Evolutionary conservation across 2,329 filamentous ascomycete species (phyloP), one percentile per base, ranked within the genome.

Genomic region (Bertia moriformis): DNA sequence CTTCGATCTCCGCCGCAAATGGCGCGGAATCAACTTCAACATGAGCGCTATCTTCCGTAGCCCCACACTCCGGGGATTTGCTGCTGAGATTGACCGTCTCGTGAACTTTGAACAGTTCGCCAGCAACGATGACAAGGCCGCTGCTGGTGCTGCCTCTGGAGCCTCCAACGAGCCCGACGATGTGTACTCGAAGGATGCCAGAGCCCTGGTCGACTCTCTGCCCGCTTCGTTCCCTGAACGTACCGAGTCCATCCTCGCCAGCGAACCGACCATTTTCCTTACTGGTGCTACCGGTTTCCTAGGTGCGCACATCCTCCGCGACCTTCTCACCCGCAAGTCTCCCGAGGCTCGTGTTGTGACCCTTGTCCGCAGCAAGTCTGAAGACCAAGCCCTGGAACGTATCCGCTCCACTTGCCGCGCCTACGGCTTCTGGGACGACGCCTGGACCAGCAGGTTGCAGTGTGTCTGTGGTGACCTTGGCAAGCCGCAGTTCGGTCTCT

Each of bases 241-340:
- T 24, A 29, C 24, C 46, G 3, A 35, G 50, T 13, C 46, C 55
- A 12, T 48, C 56, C 44, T 43, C 57, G 41, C 42, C 62, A 43
- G 37, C 49, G 45, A 30, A 49, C 63, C 22, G 10, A 86, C 79
- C 0, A 67, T 91, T 10, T 83, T 95, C 56, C 61, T 95, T 4
- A 95, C 88, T 2, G 87, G 89, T 33, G 86, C 84, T 3, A 95
- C 88, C 4, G 88, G 88, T 2, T 95, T 95, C 65, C 60, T 95
- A 15, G 88, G 88, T 19, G 72, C 83, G 0, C 93, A 87, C 51
- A 65, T 95, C 10, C 63, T 93, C 20, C 71, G 71, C 40, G 84
- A 93, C 40, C 59, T 94, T 1, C 66, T 95, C 1, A 70, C 71
- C 29, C 67, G 80, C 18, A 61, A 64, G 7, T 60, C 61, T 14